phyloP scores from a whole-genome alignment of 2,329 filamentous ascomycete species.

The Colletotrichum sp. region DNA sequence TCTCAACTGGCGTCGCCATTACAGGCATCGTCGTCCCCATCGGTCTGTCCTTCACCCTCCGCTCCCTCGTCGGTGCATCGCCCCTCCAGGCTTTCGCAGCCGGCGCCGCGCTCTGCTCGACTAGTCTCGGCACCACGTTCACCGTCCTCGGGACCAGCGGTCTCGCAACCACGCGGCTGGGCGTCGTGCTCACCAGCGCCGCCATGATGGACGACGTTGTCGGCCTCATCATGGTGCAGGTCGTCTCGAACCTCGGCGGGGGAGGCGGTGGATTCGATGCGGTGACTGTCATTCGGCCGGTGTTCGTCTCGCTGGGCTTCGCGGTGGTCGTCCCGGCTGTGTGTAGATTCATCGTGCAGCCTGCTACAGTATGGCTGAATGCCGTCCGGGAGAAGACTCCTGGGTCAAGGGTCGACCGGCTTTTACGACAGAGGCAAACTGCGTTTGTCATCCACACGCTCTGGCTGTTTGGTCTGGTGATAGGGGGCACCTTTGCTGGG shows the following conservation, averaged over 20 bases:
- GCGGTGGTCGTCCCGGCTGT: constrained; percentile 49
- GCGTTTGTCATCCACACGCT: constrained; percentile 51
- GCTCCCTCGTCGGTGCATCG: constrained; percentile 51
- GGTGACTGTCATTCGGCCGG: constrained; percentile 44
- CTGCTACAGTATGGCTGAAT: constrained; percentile 41
- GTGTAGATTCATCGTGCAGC: constrained; percentile 50
- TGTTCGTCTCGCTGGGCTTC: constrained; percentile 57
- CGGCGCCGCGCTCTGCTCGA: constrained; percentile 76
- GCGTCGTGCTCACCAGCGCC: constrained; percentile 72
- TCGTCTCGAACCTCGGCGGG: constrained; percentile 69
- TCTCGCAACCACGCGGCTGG: constrained; percentile 46
- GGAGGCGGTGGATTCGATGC: constrained; percentile 28
- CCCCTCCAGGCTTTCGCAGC: constrained; percentile 72
- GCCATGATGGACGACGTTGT: constrained; percentile 86
- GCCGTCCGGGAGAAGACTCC: constrained; percentile 27
- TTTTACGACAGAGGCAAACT: constrained; percentile 34
- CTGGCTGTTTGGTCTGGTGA: constrained; percentile 53
- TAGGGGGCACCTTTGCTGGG: constrained; percentile 61
- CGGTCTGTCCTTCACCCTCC: constrained; percentile 67
- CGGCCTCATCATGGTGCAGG: constrained; percentile 77
- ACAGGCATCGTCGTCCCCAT: constrained; percentile 72
- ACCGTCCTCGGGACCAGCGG: constrained; percentile 54
- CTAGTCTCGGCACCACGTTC: constrained; percentile 74
- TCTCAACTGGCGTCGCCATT: constrained; percentile 67
- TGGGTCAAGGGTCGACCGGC: constrained; percentile 21